Percentiles rank a stretch among this genome's conserved stretches.
These are phyloP conservation scores for Plantago elongata DNA, from an alignment of 257 asterid species.

Conservation along the genomic window DNA sequence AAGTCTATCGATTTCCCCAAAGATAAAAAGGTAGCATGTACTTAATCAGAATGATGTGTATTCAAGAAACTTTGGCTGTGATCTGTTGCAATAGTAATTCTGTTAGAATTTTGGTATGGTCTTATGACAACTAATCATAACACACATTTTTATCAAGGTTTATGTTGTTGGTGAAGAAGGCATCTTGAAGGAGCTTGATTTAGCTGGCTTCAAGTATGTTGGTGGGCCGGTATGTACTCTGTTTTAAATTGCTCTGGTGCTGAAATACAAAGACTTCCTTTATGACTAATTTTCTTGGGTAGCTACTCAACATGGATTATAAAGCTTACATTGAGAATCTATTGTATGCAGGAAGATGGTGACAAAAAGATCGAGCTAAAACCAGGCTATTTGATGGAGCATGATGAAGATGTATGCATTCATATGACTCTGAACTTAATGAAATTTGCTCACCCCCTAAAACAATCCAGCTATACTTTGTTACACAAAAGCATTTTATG, in stretches of 20 bases:
- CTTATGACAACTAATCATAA: constrained; percentile 17
- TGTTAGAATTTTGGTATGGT: background rate
- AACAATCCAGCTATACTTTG: background rate
- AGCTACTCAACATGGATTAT: background rate
- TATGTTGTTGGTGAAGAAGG: constrained; percentile 98
- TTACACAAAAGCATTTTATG: background rate
- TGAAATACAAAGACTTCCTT: background rate
- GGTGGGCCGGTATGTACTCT: constrained; percentile 83
- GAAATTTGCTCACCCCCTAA: background rate
- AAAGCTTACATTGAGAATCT: background rate
- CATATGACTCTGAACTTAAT: constrained; percentile 19
- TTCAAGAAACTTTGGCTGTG: no score
- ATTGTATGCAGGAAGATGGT: constrained; percentile 67
- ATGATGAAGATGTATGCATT: constrained; percentile 66
- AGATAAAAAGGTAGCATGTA: constrained; percentile 71
- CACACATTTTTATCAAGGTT: constrained; percentile 43
- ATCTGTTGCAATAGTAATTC: no score
- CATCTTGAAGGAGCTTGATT: constrained; percentile 84
- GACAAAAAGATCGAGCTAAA: constrained; percentile 82
- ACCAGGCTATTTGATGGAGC: constrained; percentile 97
- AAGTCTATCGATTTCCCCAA: constrained; percentile 90
- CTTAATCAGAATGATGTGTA: background rate
- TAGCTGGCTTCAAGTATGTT: constrained; percentile 76
- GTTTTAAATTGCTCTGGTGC: constrained; percentile 15
- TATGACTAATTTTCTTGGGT: constrained; percentile 9